Evolutionary conservation across 2,329 filamentous ascomycete genomes (phyloP).

Genomic region (Penicillium occitanis): DNA sequence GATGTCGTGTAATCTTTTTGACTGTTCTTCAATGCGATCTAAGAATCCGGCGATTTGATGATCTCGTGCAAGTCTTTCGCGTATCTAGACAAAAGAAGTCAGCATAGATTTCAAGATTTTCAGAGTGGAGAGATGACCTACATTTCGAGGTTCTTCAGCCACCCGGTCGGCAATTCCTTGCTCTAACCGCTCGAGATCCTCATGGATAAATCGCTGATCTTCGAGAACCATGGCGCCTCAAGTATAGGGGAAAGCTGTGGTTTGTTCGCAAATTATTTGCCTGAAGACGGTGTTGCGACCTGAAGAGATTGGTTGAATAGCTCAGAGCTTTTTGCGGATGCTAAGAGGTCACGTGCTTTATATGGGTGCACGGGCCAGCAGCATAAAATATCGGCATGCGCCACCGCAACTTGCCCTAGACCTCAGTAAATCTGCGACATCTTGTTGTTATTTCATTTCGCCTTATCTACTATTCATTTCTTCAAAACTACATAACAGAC

Average conservation of each 20-base stretch:
- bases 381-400: constrained; percentile 24
- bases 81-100: constrained; percentile 59
- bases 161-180: constrained; percentile 89
- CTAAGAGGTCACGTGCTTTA: constrained; percentile 27
- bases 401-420: constrained; percentile 13
- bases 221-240: constrained; percentile 70
- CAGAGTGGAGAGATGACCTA: constrained; percentile 46
- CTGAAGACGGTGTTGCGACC: constrained; percentile 1
- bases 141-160: constrained; percentile 82
- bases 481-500: constrained; percentile 23
- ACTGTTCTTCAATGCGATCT: constrained; percentile 83
- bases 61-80: constrained; percentile 84
- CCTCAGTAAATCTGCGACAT: constrained; percentile 1
- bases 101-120: constrained; percentile 24
- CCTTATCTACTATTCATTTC: background rate
- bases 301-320: background rate
- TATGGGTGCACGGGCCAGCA: constrained; percentile 24
- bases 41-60: constrained; percentile 89
- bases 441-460: background rate
- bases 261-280: background rate
- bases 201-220: constrained; percentile 89
- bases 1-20: constrained; percentile 73
- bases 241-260: background rate
- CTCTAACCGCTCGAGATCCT: constrained; percentile 94
- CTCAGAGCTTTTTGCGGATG: constrained; percentile 29